Evolutionary conservation across 352 stramenopile species (phyloP), one percentile per base, ranked within the genome.

Genomic region (Pythium phragmiticola): DNA sequence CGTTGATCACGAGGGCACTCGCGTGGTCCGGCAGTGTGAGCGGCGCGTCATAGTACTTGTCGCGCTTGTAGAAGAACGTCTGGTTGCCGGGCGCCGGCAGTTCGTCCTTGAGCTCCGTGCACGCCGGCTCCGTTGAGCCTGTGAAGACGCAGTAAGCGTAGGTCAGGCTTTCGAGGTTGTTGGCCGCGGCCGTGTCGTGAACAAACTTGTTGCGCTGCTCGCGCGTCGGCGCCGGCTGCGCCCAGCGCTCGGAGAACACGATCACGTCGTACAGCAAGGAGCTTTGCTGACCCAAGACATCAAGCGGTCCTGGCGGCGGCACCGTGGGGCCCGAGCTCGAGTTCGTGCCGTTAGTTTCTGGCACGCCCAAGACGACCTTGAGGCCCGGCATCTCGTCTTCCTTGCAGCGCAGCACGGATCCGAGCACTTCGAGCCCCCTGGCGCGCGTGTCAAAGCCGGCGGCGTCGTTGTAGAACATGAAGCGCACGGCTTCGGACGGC

Each of bases 1-100:
- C 68, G 12, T 41, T 66, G 17, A 78, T 21, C 12, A 75, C 34
- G 37, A 78, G 26, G 26, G 63, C 71, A 19, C 63, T 67, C 14
- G 56, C 60, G 41, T 69, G 28, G 21, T 50, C 30, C 0, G 64
- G 60, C 2, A 75, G 50, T 16, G 16, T 30, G 2, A 65, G 7
- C 9, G 70, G 41, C n/a, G 37, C 39, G 45, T 53, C 7, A 30
- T 63, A 36, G 57, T 60, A 50, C 57, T 49, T 51, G 49, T 72
- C 57, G 7, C 45, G 42, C 36, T 57, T 43, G 66, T 77, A 74
- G 21, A 64, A 57, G 48, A 76, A 73, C 30, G 59, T 60, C 2
- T 21, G 14, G 36, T 56, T 51, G 19, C 2, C 12, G 0, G 16
- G 19, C 4, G 19, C 39, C 1, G 43, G 50, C 2, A 59, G 51